These are phyloP conservation scores for Paramecium tetraurelia DNA, from an alignment of 73 alveolate species.

Conservation along the genomic window DNA sequence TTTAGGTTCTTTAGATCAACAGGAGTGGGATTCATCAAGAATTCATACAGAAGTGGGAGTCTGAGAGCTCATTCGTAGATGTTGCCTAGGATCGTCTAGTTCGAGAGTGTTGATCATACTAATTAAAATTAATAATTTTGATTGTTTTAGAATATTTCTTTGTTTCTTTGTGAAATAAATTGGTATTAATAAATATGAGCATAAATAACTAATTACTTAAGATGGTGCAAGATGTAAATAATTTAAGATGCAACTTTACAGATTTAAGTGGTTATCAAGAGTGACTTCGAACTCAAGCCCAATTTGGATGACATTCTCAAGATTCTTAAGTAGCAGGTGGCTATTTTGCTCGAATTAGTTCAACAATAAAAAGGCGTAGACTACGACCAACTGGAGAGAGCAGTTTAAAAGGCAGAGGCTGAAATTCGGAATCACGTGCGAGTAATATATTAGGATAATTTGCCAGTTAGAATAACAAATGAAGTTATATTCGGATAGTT, in stretches of 20 bases:
- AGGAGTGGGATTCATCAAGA: conserved; percentile 29
- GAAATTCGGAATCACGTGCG: not conserved
- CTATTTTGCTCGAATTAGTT: not conserved
- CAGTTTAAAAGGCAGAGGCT: conserved; percentile 4
- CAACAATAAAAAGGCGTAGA: not conserved
- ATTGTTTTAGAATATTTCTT: not conserved
- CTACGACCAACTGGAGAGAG: not conserved
- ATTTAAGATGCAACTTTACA: not conserved
- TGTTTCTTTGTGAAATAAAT: not conserved
- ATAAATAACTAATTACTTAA: not conserved
- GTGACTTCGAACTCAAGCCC: not conserved
- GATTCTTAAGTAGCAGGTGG: not conserved
- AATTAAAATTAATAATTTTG: not conserved
- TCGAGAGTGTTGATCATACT: not conserved
- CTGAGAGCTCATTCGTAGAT: not conserved
- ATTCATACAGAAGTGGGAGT: not conserved
- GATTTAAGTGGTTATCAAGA: not conserved
- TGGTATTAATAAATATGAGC: not conserved
- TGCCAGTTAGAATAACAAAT: not conserved
- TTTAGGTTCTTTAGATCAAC: conserved; percentile 23
- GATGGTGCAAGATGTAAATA: not conserved
- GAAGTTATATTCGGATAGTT: conserved; percentile 5
- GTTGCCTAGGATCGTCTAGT: conserved; percentile 6
- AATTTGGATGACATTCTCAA: not conserved
- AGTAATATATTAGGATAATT: not conserved